A percentile compares a stretch with the other conserved stretches of the same genome.
phyloP scores from a whole-genome alignment of 345 rosid species.

The Melastoma malabathricum region DNA sequence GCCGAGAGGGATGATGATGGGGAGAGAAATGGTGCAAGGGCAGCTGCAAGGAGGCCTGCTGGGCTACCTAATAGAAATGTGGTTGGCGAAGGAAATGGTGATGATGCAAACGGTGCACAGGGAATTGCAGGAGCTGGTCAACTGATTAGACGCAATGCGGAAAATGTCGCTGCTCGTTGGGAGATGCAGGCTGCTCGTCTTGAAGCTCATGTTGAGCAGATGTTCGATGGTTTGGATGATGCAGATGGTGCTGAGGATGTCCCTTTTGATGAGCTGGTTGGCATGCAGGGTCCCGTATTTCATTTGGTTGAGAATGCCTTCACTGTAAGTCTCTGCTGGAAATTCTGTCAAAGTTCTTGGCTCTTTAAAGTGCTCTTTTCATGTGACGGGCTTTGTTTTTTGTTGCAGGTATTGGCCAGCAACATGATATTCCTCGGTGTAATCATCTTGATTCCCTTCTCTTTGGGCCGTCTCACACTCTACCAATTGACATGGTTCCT shows the following conservation, averaged over 20 bases:
- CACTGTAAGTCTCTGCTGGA: slow-evolving; percentile 52
- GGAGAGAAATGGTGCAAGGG: slow-evolving; percentile 85
- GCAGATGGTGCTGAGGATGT: slow-evolving; percentile 99
- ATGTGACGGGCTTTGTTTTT: slow-evolving; percentile 4
- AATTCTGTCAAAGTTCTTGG: not conserved
- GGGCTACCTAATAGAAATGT: slow-evolving; percentile 72
- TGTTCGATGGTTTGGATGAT: slow-evolving; percentile 97
- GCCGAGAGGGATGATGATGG: slow-evolving; percentile 91
- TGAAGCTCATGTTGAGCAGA: slow-evolving; percentile 97
- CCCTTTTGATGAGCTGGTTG: slow-evolving; percentile 97
- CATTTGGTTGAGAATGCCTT: slow-evolving; percentile 99
- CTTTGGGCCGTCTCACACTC: slow-evolving; percentile 69
- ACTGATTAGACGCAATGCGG: slow-evolving; percentile 68
- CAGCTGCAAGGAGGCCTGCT: slow-evolving; percentile 48
- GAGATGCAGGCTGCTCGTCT: slow-evolving; percentile 99
- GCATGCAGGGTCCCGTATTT: slow-evolving; percentile 99
- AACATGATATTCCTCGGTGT: slow-evolving; percentile 99
- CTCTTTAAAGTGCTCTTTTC: slow-evolving; percentile 1
- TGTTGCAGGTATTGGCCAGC: slow-evolving; percentile 87
- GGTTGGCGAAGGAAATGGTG: slow-evolving; percentile 66
- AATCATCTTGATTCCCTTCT: slow-evolving; percentile 84
- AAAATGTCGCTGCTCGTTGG: slow-evolving; percentile 94
- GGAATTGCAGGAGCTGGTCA: slow-evolving; percentile 79
- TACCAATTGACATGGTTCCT: slow-evolving; percentile 67
- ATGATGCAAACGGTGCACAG: slow-evolving; percentile 65